Evolutionary conservation across 805 yeast species (phyloP), one percentile per base, ranked within the genome.

Genomic region (Hanseniaspora valbyensis): DNA sequence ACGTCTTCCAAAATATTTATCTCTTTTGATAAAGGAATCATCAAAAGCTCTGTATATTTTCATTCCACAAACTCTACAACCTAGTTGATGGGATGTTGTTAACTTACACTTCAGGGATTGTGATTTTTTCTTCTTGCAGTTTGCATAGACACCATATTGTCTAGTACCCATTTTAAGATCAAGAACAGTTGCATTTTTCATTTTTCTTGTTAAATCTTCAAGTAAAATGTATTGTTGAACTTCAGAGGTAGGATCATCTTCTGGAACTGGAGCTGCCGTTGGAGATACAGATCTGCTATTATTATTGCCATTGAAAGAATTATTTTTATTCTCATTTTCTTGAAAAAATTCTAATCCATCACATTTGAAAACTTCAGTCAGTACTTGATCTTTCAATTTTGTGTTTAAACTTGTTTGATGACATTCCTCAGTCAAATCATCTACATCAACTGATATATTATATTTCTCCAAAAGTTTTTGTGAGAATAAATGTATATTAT

Each of bases 91-190:
- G 1, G 92, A 81, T 0, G 97, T 90, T 0, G 97, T 90, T 51
- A 70, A 66, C 2, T 73, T 68, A 65, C 99, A 92, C 66, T 92
- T 92, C 50, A 72, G 71, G 30, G 85, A 68, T 67, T 92, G 98
- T 0, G 95, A 85, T 43, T 68, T 62, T 60, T 80, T 82, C 65
- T 92, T 92, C 44, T 78, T 67, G 13, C 67, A 63, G 5, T 73
- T 72, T 0, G 97, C 96, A 55, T 88, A 95, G n/a, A 90, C 82
- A 9, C 99, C 98, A 60, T 92, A 92, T 66, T 92, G 99, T 53
- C 99, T 73, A 0, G 99, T 90, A 0, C 99, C 99, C 97, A 92
- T 92, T 62, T 92, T 92, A 58, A 92, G 70, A 66, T 92, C 99
- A 44, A 92, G 68, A 0, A 90, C 97, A 62, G 96, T 89, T 0